These are phyloP conservation scores for Elsinoe necatrix DNA, from an alignment of 2,329 filamentous ascomycete species.

Conservation along the genomic window DNA sequence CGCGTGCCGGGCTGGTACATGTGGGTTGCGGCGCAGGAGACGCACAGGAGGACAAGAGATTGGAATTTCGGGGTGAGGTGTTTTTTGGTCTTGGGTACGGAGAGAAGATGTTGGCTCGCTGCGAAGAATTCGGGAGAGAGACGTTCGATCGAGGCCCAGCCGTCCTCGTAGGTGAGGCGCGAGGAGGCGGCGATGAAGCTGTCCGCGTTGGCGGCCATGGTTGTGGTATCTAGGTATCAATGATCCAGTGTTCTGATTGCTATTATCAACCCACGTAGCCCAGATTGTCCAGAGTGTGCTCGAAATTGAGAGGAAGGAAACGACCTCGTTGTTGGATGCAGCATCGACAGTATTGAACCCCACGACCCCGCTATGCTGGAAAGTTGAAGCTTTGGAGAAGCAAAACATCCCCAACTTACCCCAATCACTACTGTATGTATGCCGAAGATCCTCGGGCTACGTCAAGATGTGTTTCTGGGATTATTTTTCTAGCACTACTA, in stretches of 20 bases:
- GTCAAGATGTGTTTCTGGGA: not conserved
- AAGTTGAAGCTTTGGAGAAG: not conserved
- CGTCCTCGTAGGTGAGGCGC: slow-evolving; percentile 22
- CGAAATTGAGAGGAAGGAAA: not conserved
- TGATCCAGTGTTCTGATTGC: too few species aligned
- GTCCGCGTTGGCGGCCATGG: not conserved
- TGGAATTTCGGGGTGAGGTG: slow-evolving; percentile 37
- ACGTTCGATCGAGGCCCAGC: slow-evolving; percentile 25
- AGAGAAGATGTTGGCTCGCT: slow-evolving; percentile 24
- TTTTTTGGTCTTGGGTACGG: slow-evolving; percentile 26
- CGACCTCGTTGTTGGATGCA: not conserved
- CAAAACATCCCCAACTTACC: not conserved
- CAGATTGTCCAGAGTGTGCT: not conserved
- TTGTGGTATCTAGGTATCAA: not conserved
- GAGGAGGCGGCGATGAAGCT: slow-evolving; percentile 6
- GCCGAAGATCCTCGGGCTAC: not conserved
- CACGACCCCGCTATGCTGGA: not conserved
- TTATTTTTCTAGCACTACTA: not conserved
- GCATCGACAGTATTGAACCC: not conserved
- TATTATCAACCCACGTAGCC: not conserved
- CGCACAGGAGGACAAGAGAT: slow-evolving; percentile 36
- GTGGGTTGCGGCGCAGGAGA: slow-evolving; percentile 38
- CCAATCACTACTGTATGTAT: not conserved
- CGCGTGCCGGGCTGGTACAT: slow-evolving; percentile 38
- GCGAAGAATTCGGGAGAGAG: slow-evolving; percentile 28